phyloP scores from a whole-genome alignment of 2,329 filamentous ascomycete species.

The Penicillium thymicola region DNA sequence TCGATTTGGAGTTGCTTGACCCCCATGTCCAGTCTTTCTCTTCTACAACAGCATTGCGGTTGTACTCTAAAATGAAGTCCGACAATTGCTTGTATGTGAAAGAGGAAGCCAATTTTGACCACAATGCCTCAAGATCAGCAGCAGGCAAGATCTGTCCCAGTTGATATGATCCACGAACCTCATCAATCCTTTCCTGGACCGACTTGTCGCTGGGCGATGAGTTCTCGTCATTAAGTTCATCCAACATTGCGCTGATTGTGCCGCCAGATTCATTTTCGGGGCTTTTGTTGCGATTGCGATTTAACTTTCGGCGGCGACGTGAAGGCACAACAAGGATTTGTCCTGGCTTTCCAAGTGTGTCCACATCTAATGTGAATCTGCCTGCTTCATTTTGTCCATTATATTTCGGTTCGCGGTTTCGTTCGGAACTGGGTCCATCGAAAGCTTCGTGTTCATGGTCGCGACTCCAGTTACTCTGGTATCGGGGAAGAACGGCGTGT shows the following conservation, averaged over 20 bases:
- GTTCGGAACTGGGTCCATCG: conserved; percentile 2
- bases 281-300: not conserved
- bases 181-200: conserved; percentile 28
- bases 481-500: conserved; percentile 19
- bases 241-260: conserved; percentile 23
- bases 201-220: conserved; percentile 7
- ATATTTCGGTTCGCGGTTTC: not conserved
- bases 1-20: conserved; percentile 28
- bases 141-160: conserved; percentile 25
- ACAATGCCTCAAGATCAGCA: conserved; percentile 31
- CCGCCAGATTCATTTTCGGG: conserved; percentile 4
- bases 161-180: conserved; percentile 22
- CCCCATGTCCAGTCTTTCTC: conserved; percentile 24
- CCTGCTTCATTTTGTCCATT: conserved; percentile 2
- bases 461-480: conserved; percentile 15
- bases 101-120: conserved; percentile 30
- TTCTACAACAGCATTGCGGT: not conserved
- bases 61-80: conserved; percentile 25
- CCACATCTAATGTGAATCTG: conserved; percentile 30
- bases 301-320: conserved; percentile 16
- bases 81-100: conserved; percentile 35
- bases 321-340: conserved; percentile 36
- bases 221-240: conserved; percentile 25
- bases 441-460: conserved; percentile 3
- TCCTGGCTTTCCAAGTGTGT: conserved; percentile 36